Conservation (phyloP, 1,139 yeast genomes). For the Pichia sp. region DNA sequence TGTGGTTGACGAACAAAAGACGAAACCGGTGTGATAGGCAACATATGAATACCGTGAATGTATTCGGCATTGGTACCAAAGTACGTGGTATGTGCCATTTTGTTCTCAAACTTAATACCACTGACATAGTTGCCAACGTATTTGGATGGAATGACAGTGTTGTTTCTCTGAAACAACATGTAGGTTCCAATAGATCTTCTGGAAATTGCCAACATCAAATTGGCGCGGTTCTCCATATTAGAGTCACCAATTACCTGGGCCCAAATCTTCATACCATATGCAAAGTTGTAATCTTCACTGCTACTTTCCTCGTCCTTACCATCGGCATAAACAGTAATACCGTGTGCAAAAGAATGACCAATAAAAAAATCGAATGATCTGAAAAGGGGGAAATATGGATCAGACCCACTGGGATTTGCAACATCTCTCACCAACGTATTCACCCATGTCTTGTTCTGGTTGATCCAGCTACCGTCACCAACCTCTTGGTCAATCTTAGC, state of each 20-base stretch:
- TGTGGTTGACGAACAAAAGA: slow-evolving; percentile 41
- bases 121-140: slow-evolving; percentile 60
- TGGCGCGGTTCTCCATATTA: slow-evolving; percentile 73
- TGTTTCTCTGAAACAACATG: slow-evolving; percentile 50
- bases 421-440: slow-evolving; percentile 65
- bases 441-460: slow-evolving; percentile 58
- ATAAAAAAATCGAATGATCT: slow-evolving; percentile 75
- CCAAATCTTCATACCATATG: slow-evolving; percentile 80
- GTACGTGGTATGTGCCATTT: slow-evolving; percentile 51
- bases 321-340: slow-evolving; percentile 61
- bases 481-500: slow-evolving; percentile 50
- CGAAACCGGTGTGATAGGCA: slow-evolving; percentile 52
- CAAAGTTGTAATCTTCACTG: slow-evolving; percentile 75
- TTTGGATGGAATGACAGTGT: slow-evolving; percentile 50
- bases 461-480: slow-evolving; percentile 58
- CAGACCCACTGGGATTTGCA: slow-evolving; percentile 56
- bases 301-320: slow-evolving; percentile 79
- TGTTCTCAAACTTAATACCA: slow-evolving; percentile 64
- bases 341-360: slow-evolving; percentile 86
- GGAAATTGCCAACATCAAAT: slow-evolving; percentile 63
- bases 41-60: slow-evolving; percentile 60
- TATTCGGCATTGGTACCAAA: slow-evolving; percentile 46
- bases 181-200: slow-evolving; percentile 56
- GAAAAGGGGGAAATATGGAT: slow-evolving; percentile 64
- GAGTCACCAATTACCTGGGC: slow-evolving; percentile 63